Percentiles rank a stretch among this genome's conserved stretches.
These are phyloP conservation scores for Fraxinus floribunda DNA, from an alignment of 305 asterid species.

Conservation along the genomic window DNA sequence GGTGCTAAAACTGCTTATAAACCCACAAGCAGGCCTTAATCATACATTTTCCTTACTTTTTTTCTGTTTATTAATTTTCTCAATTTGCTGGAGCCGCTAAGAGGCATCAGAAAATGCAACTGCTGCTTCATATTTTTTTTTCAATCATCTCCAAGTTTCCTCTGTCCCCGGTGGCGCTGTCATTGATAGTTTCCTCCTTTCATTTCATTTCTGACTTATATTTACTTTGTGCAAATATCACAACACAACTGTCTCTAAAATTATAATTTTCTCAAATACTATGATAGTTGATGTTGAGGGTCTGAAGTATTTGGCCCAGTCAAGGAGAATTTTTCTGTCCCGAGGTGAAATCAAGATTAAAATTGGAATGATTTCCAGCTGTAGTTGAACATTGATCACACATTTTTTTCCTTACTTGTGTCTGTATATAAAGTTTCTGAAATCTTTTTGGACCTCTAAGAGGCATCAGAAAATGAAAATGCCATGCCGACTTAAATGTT, in stretches of 20 bases:
- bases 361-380: conserved; percentile 10
- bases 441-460: not conserved
- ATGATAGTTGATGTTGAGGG: not conserved
- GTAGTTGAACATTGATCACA: conserved; percentile 10
- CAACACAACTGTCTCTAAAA: not conserved
- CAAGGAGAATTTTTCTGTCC: not conserved
- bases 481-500: not conserved
- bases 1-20: not conserved
- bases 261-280: not conserved
- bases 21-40: not conserved
- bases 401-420: not conserved
- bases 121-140: not conserved
- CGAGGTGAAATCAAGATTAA: not conserved
- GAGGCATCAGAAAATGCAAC: not conserved
- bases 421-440: not conserved
- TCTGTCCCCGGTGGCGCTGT: not conserved
- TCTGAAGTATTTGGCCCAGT: not conserved
- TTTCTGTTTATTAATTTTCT: not conserved
- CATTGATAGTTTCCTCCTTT: not conserved
- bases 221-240: not conserved
- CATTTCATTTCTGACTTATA: not conserved
- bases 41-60: not conserved
- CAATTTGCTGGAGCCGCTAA: not conserved
- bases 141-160: not conserved
- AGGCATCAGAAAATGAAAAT: not conserved